phyloP scores from a whole-genome alignment of 306 rosid genomes.

The Sicyos baderoa region DNA sequence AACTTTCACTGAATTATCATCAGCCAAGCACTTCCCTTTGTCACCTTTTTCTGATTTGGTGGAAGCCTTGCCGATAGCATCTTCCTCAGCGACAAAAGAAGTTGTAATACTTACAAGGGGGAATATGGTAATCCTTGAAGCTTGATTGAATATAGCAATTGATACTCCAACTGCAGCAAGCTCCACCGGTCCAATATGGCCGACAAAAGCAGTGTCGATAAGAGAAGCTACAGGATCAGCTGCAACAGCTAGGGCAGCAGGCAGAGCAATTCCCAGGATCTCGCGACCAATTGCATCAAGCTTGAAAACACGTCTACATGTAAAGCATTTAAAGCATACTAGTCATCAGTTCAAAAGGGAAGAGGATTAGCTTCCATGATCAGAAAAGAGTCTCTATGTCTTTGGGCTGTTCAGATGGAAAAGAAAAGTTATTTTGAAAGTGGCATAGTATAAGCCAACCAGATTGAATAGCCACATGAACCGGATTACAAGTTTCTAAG shows the following conservation, averaged over 20 bases:
- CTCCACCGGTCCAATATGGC: slow-evolving; percentile 78
- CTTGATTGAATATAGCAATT: slow-evolving; percentile 88
- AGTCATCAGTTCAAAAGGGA: background rate
- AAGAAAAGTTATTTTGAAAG: background rate
- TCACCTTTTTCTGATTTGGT: slow-evolving; percentile 29
- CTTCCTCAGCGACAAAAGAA: slow-evolving; percentile 96
- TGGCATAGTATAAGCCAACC: background rate
- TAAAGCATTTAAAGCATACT: background rate
- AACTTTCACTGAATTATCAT: slow-evolving; percentile 27
- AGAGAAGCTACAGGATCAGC: slow-evolving; percentile 98
- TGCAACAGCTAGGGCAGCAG: slow-evolving; percentile 90
- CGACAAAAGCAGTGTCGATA: slow-evolving; percentile 91
- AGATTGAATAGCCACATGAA: background rate
- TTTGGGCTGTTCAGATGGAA: background rate
- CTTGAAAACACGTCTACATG: slow-evolving; percentile 58
- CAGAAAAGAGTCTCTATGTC: background rate
- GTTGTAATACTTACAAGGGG: slow-evolving; percentile 93
- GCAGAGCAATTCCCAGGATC: slow-evolving; percentile 75
- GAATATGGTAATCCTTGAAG: slow-evolving; percentile 88
- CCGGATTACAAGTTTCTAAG: background rate
- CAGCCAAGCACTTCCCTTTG: slow-evolving; percentile 22
- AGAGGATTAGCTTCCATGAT: background rate
- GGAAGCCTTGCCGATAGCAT: slow-evolving; percentile 23
- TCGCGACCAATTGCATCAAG: slow-evolving; percentile 64
- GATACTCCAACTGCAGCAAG: slow-evolving; percentile 70